Conservation (phyloP, 2,329 filamentous ascomycete genomes). For the Daldinia eschscholtzii region DNA sequence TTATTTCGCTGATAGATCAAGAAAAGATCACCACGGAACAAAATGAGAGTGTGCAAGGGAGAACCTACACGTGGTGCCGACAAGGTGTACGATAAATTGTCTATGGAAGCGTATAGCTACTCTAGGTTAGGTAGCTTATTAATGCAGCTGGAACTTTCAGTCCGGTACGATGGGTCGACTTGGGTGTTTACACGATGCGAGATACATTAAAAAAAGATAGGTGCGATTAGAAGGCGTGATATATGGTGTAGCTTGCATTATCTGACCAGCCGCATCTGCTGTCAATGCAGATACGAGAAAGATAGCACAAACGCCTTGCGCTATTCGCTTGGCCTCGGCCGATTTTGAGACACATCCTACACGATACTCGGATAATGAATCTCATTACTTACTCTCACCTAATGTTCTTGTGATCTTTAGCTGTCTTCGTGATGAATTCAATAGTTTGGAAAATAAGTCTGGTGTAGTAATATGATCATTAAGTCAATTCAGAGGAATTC, state of each 20-base stretch:
- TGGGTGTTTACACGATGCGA: conserved; percentile 13
- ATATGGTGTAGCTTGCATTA: conserved; percentile 32
- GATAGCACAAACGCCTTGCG: conserved; percentile 13
- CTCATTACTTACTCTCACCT: conserved; percentile 16
- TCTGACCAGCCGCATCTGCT: conserved; percentile 42
- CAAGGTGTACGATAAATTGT: not conserved
- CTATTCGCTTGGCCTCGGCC: conserved; percentile 33
- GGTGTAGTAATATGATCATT: not conserved
- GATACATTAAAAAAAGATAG: conserved; percentile 8
- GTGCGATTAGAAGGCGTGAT: conserved; percentile 34
- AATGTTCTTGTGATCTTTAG: conserved; percentile 17
- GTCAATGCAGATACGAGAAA: conserved; percentile 44
- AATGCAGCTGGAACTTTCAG: conserved; percentile 22
- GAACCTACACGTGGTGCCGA: conserved; percentile 13
- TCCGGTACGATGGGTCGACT: conserved; percentile 25
- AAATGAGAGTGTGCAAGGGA: conserved; percentile 6
- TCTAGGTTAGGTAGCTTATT: not conserved
- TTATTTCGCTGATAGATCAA: not conserved
- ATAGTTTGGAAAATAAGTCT: conserved; percentile 6
- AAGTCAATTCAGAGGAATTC: conserved; percentile 27
- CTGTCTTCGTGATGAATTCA: conserved; percentile 17
- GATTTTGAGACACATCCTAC: conserved; percentile 12
- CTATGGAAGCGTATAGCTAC: not conserved
- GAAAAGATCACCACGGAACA: not conserved
- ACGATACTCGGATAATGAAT: conserved; percentile 25